Conservation (phyloP, 768 basidiomycete genomes). For the Leucogyrophana mollusca region DNA sequence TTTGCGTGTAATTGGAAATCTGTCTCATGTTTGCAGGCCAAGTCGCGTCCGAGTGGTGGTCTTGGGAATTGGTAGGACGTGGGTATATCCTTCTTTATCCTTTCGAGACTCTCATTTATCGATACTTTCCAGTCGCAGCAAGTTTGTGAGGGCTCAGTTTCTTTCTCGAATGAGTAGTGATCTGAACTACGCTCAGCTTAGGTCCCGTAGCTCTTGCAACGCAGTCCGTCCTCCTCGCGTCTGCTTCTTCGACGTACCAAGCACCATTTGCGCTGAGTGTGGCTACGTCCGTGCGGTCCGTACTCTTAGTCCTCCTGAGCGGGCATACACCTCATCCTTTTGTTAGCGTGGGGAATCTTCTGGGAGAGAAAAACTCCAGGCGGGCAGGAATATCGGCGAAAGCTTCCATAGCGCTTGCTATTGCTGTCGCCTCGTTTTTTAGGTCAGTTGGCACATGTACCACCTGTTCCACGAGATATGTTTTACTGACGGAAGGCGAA, state of each 20-base stretch:
- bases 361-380: constrained; percentile 74
- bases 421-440: constrained; percentile 57
- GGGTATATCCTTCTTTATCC: constrained; percentile 6
- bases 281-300: constrained; percentile 80
- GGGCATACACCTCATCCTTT: background rate
- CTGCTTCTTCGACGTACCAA: constrained; percentile 76
- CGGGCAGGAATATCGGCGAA: constrained; percentile 72
- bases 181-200: constrained; percentile 46
- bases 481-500: background rate
- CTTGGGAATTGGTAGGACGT: constrained; percentile 82
- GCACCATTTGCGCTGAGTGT: constrained; percentile 80
- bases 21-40: constrained; percentile 45
- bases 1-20: no score
- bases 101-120: constrained; percentile 5
- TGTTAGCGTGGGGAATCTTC: constrained; percentile 80
- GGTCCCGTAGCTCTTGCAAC: constrained; percentile 83
- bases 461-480: background rate
- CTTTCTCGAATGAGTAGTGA: background rate
- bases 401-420: constrained; percentile 61
- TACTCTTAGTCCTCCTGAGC: constrained; percentile 4
- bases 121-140: constrained; percentile 41
- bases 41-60: constrained; percentile 94
- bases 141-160: constrained; percentile 40
- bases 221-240: constrained; percentile 81
- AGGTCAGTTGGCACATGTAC: constrained; percentile 40